These are phyloP conservation scores for Tolypocladium cylindrosporum DNA, from an alignment of 2,329 filamentous ascomycete species.

Conservation along the genomic window DNA sequence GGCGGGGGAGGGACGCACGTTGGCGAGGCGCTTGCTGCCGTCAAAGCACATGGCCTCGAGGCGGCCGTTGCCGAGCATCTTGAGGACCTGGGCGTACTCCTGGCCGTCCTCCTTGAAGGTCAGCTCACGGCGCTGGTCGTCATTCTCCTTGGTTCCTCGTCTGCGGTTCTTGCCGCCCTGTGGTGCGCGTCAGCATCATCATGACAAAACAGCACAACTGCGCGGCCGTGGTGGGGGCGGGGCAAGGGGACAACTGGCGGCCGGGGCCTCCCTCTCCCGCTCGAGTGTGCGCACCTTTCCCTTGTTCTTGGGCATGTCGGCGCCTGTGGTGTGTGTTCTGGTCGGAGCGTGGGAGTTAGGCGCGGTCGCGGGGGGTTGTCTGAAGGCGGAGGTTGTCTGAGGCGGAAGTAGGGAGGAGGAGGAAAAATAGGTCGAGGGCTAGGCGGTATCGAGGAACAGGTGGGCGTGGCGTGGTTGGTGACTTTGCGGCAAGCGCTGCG, in stretches of 20 bases:
- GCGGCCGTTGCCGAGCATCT: conserved; percentile 94
- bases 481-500: background rate
- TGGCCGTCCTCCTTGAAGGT: conserved; percentile 99
- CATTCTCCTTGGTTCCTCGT: conserved; percentile 98
- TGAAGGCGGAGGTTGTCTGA: background rate
- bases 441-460: background rate
- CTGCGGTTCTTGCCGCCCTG: conserved; percentile 97
- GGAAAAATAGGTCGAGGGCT: background rate
- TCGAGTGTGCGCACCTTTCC: conserved; percentile 64
- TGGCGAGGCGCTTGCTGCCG: conserved; percentile 43
- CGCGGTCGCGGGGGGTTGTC: background rate
- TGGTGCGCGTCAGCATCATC: conserved; percentile 16
- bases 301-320: conserved; percentile 96
- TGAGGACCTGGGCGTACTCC: conserved; percentile 49
- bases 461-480: background rate
- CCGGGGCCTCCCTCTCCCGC: background rate
- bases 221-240: conserved; percentile 16
- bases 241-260: conserved; percentile 8
- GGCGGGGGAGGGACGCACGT: conserved; percentile 18
- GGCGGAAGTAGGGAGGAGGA: background rate
- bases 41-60: conserved; percentile 93
- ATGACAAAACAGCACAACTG: background rate
- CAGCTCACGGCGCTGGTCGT: conserved; percentile 97
- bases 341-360: background rate
- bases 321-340: background rate